These are phyloP conservation scores for Bipolaris gigantea DNA, from an alignment of 2,329 filamentous ascomycete genomes.

Conservation along the genomic window DNA sequence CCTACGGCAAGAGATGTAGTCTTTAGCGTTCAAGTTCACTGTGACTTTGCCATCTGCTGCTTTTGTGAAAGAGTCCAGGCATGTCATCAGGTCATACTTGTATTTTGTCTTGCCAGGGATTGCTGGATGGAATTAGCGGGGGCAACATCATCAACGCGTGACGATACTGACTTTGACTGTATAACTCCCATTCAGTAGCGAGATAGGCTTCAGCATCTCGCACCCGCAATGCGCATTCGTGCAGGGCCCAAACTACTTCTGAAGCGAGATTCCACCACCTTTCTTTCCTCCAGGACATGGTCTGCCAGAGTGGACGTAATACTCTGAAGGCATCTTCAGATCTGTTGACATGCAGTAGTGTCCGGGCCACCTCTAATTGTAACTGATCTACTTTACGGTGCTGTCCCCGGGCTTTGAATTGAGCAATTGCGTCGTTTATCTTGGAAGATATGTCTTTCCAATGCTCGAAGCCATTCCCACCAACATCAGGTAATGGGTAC, in stretches of 20 bases:
- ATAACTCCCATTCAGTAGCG: constrained; percentile 61
- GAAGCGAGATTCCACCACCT: constrained; percentile 62
- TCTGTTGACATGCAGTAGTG: constrained; percentile 54
- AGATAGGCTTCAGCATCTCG: constrained; percentile 54
- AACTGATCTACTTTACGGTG: constrained; percentile 58
- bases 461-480: constrained; percentile 54
- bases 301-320: constrained; percentile 58
- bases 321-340: constrained; percentile 56
- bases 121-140: constrained; percentile 28
- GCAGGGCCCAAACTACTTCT: constrained; percentile 56
- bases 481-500: constrained; percentile 48
- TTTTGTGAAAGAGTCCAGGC: constrained; percentile 46
- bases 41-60: constrained; percentile 46
- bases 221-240: constrained; percentile 55
- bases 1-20: constrained; percentile 55
- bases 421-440: constrained; percentile 51
- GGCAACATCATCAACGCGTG: no score
- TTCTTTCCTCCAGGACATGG: constrained; percentile 60
- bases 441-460: constrained; percentile 53
- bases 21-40: constrained; percentile 52
- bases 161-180: constrained; percentile 35
- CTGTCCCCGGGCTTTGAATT: constrained; percentile 58
- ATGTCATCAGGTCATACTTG: constrained; percentile 52
- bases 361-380: constrained; percentile 58
- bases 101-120: constrained; percentile 39